Evolutionary conservation across 2,329 filamentous ascomycete genomes (phyloP), one percentile per base, ranked within the genome.

Genomic region (Colletotrichum sublineola): DNA sequence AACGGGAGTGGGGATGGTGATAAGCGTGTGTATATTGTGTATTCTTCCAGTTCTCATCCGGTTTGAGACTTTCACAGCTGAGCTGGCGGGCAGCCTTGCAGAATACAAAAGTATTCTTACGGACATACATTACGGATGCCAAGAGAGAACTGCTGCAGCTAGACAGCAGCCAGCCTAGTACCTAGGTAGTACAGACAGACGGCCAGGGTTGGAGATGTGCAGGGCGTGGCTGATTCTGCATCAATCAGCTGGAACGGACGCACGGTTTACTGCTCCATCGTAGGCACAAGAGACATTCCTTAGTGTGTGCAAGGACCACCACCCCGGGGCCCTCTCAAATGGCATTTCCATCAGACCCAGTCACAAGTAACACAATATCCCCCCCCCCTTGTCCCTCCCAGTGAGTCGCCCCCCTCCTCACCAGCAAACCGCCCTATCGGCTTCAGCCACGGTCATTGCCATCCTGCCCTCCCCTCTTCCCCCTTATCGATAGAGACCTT

Each of bases 401-500:
- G 53, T 29, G 33, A 44, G 18, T 48, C 44, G 11, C 24, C 60
- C 44, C 44, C 33, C 31, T 29, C 31, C 24, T n/a, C 50, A 14
- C 3, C 50, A 56, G 15, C 50, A 42, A 63, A 53, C 15, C 61
- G 36, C 36, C 62, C 62, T 44, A 64, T 64, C 62, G 62, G 62
- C 62, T 55, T n/a, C 38, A 56, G 62, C 62, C 62, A 64, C 65
- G 60, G 36, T 64, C 60, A 50, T 29, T 40, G 8, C 40, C 14
- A 24, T 31, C 40, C 57, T 31, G 15, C 20, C 44, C 15, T 48
- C 42, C 2, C 46, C 46, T 4, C 40, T 46, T 38, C 31, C 29
- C 3, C 18, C 56, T 72, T 73, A 70, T 73, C 70, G 70, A 73
- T 73, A 70, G 50, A 73, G 66, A 14, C 55, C 29, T 42, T 29